Conservation (phyloP, 192 early-diverging fungal species). For the Backusella parvicylindrica region DNA sequence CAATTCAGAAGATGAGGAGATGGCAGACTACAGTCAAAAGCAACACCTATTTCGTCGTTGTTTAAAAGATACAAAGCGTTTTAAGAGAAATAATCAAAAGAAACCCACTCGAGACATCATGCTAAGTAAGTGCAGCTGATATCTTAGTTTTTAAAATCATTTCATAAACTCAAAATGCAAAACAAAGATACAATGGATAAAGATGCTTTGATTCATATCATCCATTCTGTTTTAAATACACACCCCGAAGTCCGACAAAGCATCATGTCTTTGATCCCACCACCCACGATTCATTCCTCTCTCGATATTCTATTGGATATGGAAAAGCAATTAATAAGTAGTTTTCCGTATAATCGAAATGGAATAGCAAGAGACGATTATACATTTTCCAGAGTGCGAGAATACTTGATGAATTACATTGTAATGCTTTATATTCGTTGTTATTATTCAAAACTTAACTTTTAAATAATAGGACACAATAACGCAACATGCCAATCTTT, state of each 20-base stretch:
- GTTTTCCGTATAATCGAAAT: conserved; percentile 85
- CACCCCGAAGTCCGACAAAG: conserved; percentile 69
- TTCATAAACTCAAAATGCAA: background rate
- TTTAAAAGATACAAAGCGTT: background rate
- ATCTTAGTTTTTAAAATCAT: background rate
- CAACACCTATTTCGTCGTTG: background rate
- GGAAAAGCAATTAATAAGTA: conserved; percentile 66
- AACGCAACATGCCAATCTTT: conserved; percentile 71
- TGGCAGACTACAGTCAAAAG: conserved; percentile 11
- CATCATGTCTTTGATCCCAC: conserved; percentile 74
- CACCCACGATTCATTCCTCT: conserved; percentile 80
- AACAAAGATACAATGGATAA: conserved; percentile 56
- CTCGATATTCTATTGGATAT: conserved; percentile 59
- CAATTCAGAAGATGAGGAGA: conserved; percentile 35
- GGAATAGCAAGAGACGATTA: conserved; percentile 85
- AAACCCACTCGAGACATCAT: background rate
- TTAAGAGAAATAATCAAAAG: background rate
- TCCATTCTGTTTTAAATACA: conserved; percentile 64
- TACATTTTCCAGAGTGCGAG: conserved; percentile 81
- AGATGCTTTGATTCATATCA: conserved; percentile 65
- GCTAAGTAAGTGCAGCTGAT: background rate
- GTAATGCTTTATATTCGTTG: conserved; percentile 29
- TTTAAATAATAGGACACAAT: conserved; percentile 51
- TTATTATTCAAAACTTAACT: background rate
- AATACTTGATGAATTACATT: conserved; percentile 66